Evolutionary conservation across 768 basidiomycete species (phyloP).

Genomic region (Bullera alba): DNA sequence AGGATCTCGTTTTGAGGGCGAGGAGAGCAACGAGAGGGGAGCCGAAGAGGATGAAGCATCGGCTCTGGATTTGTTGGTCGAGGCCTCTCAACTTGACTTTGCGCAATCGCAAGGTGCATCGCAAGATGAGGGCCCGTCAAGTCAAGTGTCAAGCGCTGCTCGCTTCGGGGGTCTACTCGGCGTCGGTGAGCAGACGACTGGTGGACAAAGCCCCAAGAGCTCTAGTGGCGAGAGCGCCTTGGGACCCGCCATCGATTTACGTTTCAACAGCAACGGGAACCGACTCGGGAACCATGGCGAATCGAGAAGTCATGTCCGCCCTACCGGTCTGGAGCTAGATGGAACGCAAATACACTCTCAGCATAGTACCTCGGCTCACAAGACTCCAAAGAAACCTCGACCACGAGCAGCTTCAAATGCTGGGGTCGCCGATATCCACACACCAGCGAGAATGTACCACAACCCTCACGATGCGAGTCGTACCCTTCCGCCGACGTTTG

Average conservation of each 20-base stretch:
- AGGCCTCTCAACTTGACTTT: slow-evolving; percentile 31
- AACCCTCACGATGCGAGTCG: slow-evolving; percentile 17
- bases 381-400: too few relatives aligned
- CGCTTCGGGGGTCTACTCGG: slow-evolving; percentile 7
- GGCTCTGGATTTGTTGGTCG: slow-evolving; percentile 32
- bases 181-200: neutral
- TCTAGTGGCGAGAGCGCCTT: neutral
- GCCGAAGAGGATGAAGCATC: slow-evolving; percentile 4
- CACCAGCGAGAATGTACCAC: neutral
- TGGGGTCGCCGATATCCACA: too few relatives aligned
- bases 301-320: neutral
- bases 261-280: slow-evolving; percentile 1
- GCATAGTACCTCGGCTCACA: too few relatives aligned
- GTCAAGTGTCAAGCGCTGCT: neutral
- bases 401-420: slow-evolving; percentile 7
- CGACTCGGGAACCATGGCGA: neutral
- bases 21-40: slow-evolving; percentile 5
- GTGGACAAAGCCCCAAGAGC: neutral
- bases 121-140: too few relatives aligned
- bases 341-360: slow-evolving; percentile 21
- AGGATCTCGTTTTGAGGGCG: neutral
- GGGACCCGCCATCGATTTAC: neutral
- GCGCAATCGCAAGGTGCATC: slow-evolving; percentile 9
- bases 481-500: slow-evolving; percentile 3
- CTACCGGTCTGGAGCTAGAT: too few relatives aligned